A percentile compares a stretch with the other conserved stretches of the same genome.
Evolutionary conservation across 768 basidiomycete genomes (phyloP).

Genomic region (Suillus paluster): DNA sequence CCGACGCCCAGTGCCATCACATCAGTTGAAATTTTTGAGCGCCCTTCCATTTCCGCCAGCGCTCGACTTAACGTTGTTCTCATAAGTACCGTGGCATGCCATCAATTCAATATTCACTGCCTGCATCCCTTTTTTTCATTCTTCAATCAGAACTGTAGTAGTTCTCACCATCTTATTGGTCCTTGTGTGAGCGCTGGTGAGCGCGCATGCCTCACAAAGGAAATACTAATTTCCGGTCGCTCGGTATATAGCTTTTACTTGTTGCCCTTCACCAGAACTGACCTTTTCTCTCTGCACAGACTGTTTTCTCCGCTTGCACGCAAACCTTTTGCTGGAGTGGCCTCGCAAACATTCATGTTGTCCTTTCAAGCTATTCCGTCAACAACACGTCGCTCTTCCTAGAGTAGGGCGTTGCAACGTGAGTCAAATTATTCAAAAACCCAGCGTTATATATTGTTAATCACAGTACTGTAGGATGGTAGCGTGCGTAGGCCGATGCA

Average conservation of each 20-base stretch:
- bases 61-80: background rate
- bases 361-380: no score
- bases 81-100: constrained; percentile 18
- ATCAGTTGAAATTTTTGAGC: background rate
- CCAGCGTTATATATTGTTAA: background rate
- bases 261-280: constrained; percentile 5
- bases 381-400: background rate
- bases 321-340: background rate
- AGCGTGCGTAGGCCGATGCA: background rate
- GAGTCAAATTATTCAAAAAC: background rate
- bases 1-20: constrained; percentile 2
- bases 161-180: constrained; percentile 21
- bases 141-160: background rate
- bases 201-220: constrained; percentile 12
- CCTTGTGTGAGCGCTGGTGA: constrained; percentile 13
- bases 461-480: background rate
- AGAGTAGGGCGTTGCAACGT: background rate
- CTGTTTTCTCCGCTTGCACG: background rate
- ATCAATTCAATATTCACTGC: background rate
- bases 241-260: constrained; percentile 32
- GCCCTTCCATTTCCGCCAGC: background rate
- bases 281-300: background rate
- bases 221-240: constrained; percentile 31
- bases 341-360: background rate
- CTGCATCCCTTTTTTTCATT: background rate